Evolutionary conservation across 192 early-diverging fungal genomes (phyloP), one percentile per base, ranked within the genome.

Genomic region (Ambispora gerdemannii): DNA sequence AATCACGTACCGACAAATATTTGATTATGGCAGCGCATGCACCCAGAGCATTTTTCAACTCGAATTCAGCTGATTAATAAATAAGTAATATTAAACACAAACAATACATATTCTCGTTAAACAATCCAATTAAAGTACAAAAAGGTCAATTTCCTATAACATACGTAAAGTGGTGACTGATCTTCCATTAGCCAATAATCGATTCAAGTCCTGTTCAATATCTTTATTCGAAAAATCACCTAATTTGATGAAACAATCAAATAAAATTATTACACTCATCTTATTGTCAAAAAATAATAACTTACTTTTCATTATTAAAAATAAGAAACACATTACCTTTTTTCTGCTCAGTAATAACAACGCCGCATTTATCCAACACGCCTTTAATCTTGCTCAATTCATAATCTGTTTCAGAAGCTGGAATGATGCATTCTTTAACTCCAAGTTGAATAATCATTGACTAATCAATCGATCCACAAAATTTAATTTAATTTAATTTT

Each of bases 361-460:
- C 82, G 20, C 85, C 85, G 70, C 93, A 95, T 34, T 90, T 83
- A 10, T 88, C 83, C 4, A 97, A 77, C 8, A 95, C 84, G 3
- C 77, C 79, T 4, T 78, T 78, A 25, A 98, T 71, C 66, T 91
- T 94, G 7, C 73, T 76, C 7, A 84, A 65, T 66, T 97, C 91
- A 56, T 89, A 85, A 50, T 90, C 88, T 43, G 77, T 81, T 20
- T 90, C 81, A 59, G 81, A 77, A 6, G 72, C 50, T 15, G 84
- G 78, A 24, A 98, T 72, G 15, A 96, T 75, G 64, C 93, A 95
- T 74, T 98, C 96, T 72, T 96, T 96, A 52, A 95, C 92, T 34
- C 90, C 89, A 49, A 96, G 86, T 77, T 98, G 96, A 72, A 97
- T 93, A 25, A 92, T 77, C 34, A 98, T 78, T 4, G 95, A 90